phyloP scores from a whole-genome alignment of 148 eudicot species.

The Rheum nobile region DNA sequence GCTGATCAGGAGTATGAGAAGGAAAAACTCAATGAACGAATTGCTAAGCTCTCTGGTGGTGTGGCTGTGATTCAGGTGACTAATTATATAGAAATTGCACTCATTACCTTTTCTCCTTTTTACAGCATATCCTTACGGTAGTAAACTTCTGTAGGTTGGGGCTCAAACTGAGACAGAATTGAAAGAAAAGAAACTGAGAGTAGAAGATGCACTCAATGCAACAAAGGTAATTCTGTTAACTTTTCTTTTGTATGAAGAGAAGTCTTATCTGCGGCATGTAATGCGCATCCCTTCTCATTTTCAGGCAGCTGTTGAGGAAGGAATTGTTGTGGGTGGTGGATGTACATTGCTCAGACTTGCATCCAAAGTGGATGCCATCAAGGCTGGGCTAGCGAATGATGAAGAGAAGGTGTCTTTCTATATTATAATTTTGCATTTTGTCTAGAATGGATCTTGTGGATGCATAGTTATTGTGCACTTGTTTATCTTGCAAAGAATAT shows the following conservation, averaged over 20 bases:
- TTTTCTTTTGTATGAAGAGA: neutral
- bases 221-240: constrained; percentile 46
- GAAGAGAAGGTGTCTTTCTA: constrained; percentile 62
- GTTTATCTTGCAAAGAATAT: neutral
- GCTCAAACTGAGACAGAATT: constrained; percentile 96
- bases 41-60: constrained; percentile 91
- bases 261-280: neutral
- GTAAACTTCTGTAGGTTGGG: constrained; percentile 46
- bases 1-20: constrained; percentile 91
- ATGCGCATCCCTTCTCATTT: neutral
- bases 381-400: constrained; percentile 50
- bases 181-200: constrained; percentile 89
- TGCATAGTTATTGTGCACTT: neutral
- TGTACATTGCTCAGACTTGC: constrained; percentile 80
- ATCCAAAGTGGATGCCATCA: constrained; percentile 80
- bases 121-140: neutral
- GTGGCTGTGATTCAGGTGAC: constrained; percentile 90
- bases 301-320: constrained; percentile 98
- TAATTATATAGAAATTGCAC: neutral
- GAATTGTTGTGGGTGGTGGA: constrained; percentile 97
- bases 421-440: neutral
- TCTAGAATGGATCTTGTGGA: neutral
- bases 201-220: constrained; percentile 95
- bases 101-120: neutral
- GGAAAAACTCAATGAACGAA: constrained; percentile 87